These are phyloP conservation scores for Podosphaera leucotricha DNA, from an alignment of 2,329 filamentous ascomycete species.

Conservation along the genomic window DNA sequence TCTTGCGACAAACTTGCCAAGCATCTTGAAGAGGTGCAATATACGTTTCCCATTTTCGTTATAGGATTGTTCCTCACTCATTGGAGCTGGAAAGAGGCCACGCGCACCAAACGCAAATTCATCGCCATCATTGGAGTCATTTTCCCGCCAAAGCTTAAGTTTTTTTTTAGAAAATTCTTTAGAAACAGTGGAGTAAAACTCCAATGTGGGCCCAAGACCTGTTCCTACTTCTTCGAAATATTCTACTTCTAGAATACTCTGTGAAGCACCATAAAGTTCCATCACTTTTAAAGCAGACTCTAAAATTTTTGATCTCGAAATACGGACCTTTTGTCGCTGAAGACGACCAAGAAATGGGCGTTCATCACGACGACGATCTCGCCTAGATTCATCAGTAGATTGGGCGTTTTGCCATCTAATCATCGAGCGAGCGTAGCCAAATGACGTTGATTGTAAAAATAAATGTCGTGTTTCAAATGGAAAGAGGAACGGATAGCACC, in stretches of 20 bases:
- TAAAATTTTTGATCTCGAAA: constrained; percentile 79
- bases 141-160: constrained; percentile 87
- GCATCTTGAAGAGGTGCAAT: constrained; percentile 68
- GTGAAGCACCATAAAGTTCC: constrained; percentile 92
- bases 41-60: constrained; percentile 69
- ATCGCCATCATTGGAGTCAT: constrained; percentile 45
- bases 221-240: constrained; percentile 98
- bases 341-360: constrained; percentile 74
- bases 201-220: constrained; percentile 78
- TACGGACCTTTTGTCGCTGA: constrained; percentile 93
- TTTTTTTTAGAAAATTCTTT: constrained; percentile 96
- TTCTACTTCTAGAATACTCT: constrained; percentile 88
- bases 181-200: constrained; percentile 95
- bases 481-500: constrained; percentile 88
- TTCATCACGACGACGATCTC: constrained; percentile 66
- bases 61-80: constrained; percentile 53
- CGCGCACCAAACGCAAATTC: constrained; percentile 69
- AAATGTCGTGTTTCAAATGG: constrained; percentile 93
- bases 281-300: constrained; percentile 97
- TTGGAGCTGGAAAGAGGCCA: constrained; percentile 77
- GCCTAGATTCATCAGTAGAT: constrained; percentile 52
- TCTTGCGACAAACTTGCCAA: constrained; percentile 90
- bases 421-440: constrained; percentile 95
- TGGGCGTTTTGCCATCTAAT: constrained; percentile 89
- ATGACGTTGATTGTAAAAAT: constrained; percentile 93